Percentiles rank a stretch among this genome's conserved stretches.
phyloP scores from a whole-genome alignment of 805 yeast species.

The Candida lessepsii region DNA sequence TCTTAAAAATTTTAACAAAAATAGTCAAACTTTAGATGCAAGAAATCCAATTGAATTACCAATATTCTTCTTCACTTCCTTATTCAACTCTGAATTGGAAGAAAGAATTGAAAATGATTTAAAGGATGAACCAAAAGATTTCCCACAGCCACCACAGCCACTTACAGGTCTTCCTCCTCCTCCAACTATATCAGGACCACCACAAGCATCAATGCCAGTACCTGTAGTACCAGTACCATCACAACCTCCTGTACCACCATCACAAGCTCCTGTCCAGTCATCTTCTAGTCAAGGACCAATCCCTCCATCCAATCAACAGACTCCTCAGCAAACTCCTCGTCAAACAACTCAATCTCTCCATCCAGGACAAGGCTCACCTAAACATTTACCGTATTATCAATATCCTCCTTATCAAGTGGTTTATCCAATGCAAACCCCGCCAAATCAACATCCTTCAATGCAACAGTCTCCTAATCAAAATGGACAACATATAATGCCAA shows the following conservation, averaged over 20 bases:
- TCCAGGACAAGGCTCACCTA: background rate
- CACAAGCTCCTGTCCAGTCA: background rate
- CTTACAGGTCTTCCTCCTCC: conserved; percentile 17
- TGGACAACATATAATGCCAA: background rate
- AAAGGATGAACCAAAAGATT: background rate
- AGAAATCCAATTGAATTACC: conserved; percentile 52
- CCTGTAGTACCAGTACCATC: conserved; percentile 12
- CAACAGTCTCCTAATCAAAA: conserved; percentile 6
- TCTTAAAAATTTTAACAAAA: conserved; percentile 12
- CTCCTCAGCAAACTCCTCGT: conserved; percentile 13
- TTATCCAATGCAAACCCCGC: conserved; percentile 14
- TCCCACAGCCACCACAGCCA: conserved; percentile 14
- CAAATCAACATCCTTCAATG: conserved; percentile 13
- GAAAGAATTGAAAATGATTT: conserved; percentile 2
- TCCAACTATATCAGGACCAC: too few species aligned
- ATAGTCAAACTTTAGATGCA: conserved; percentile 28
- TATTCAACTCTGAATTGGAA: conserved; percentile 4
- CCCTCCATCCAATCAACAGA: conserved; percentile 9
- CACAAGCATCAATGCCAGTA: background rate
- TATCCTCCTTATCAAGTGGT: conserved; percentile 6
- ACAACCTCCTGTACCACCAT: background rate
- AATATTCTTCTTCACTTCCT: conserved; percentile 20
- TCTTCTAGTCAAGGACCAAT: conserved; percentile 15
- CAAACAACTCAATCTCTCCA: conserved; percentile 5
- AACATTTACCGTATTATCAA: conserved; percentile 1